Evolutionary conservation across 208 protist species (phyloP).

Genomic region (Crithidia bombi): DNA sequence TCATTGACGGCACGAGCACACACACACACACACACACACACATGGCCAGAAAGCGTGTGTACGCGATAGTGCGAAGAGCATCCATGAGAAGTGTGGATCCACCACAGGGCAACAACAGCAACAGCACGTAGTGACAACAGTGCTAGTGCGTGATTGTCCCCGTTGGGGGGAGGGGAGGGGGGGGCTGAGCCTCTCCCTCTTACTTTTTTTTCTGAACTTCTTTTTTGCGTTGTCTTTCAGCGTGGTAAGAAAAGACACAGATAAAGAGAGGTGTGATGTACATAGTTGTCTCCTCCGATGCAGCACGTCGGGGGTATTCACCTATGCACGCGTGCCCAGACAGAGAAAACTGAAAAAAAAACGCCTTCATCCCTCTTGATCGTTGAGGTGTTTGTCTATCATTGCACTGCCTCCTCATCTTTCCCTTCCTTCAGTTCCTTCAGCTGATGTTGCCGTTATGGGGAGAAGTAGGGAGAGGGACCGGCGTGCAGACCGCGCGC

Average conservation of each 20-base stretch:
- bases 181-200: too few species aligned
- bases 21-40: background rate
- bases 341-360: too few species aligned
- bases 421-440: background rate
- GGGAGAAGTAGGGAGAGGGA: background rate
- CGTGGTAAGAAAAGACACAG: background rate
- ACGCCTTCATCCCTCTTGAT: too few species aligned
- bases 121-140: background rate
- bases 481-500: slow-evolving; percentile 13
- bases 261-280: too few species aligned
- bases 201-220: background rate
- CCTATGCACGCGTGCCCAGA: too few species aligned
- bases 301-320: too few species aligned
- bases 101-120: slow-evolving; percentile 1
- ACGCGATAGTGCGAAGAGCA: background rate
- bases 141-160: background rate
- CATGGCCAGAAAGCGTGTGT: too few species aligned
- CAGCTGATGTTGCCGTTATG: background rate
- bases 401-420: background rate
- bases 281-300: too few species aligned
- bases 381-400: too few species aligned
- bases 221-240: background rate
- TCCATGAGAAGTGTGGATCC: background rate
- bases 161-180: too few species aligned
- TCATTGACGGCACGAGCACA: background rate